A percentile compares a stretch with the other conserved stretches of the same genome.
Evolutionary conservation across 768 basidiomycete genomes (phyloP).

Genomic region (Thelephora ganbajun): DNA sequence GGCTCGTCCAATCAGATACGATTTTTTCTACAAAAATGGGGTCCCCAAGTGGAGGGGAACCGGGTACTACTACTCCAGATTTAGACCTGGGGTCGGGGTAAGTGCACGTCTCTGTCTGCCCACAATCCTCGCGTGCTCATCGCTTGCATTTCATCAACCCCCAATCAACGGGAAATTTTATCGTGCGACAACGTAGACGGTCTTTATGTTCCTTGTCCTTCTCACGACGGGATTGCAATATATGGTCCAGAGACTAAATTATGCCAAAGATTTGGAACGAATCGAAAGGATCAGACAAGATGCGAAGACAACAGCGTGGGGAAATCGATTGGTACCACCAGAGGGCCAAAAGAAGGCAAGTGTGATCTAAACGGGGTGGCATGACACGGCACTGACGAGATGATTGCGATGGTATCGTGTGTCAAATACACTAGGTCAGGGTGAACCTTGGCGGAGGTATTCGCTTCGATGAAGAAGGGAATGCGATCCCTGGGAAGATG

Average conservation of each 20-base stretch:
- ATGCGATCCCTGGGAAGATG: constrained; percentile 30
- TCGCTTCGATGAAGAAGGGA: constrained; percentile 42
- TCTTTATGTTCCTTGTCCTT: constrained; percentile 60
- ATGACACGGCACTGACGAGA: neutral
- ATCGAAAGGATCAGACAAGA: constrained; percentile 46
- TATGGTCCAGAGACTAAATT: constrained; percentile 64
- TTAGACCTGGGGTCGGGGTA: constrained; percentile 83
- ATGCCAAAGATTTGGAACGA: constrained; percentile 54
- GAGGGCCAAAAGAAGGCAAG: constrained; percentile 52
- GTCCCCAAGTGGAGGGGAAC: constrained; percentile 95
- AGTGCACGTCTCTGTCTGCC: constrained; percentile 12
- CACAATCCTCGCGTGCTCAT: neutral
- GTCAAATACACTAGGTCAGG: constrained; percentile 36
- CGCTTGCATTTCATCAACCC: neutral
- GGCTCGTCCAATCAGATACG: constrained; percentile 37
- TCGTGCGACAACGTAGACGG: constrained; percentile 32
- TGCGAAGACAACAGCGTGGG: constrained; percentile 73
- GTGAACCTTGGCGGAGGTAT: constrained; percentile 47
- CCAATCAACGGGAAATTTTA: neutral
- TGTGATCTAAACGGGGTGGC: neutral
- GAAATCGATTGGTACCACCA: constrained; percentile 52
- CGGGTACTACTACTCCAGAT: constrained; percentile 93
- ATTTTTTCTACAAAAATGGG: constrained; percentile 95
- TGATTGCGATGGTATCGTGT: neutral
- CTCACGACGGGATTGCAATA: constrained; percentile 77